Evolutionary conservation across 2,329 filamentous ascomycete genomes (phyloP), one percentile per base, ranked within the genome.

Genomic region (Arthrobotrys iridis): DNA sequence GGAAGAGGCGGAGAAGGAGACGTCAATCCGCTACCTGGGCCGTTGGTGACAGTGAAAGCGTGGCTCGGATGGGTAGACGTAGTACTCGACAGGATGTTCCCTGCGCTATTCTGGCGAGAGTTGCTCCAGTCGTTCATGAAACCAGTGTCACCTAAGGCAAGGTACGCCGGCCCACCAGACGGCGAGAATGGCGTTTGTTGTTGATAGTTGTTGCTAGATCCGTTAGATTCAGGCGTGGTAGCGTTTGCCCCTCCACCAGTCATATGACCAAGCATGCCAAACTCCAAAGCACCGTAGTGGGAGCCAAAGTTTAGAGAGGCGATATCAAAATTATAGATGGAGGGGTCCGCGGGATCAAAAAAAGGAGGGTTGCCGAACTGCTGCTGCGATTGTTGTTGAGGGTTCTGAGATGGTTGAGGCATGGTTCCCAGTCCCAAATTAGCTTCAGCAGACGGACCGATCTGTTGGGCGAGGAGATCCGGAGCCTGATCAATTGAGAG

Each of bases 241-340:
- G 89, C 91, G 79, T 95, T 92, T n/a, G 89, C 91, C 11, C 92
- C 91, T 11, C 91, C 91, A n/a, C 91, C 93, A 73, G 92, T 93
- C 91, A 99, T 96, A 81, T 98, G 94, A 26, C 93, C 93, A 0
- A 99, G 87, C 88, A 98, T 97, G 63, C 93, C 91, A 81, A 98
- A 97, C 82, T 98, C 95, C 82, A 97, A 86, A 15, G 93, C 94
- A 74, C 93, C 94, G 81, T 98, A 99, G 77, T 96, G 93, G 81
- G 95, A 98, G 66, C 93, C 93, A 82, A 98, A 99, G 81, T 95
- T 95, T 81, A 97, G 87, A 72, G 93, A 93, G 65, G 96, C 93
- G 8, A 97, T 88, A 81, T 98, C 93, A 82, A 98, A 97, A 81
- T 97, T 97, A 86, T 96, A 97, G 65, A 97, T 84, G 0, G 93